These are phyloP conservation scores for Sphaerobolus stellatus DNA, from an alignment of 1,284 basidiomycete species.

Conservation along the genomic window DNA sequence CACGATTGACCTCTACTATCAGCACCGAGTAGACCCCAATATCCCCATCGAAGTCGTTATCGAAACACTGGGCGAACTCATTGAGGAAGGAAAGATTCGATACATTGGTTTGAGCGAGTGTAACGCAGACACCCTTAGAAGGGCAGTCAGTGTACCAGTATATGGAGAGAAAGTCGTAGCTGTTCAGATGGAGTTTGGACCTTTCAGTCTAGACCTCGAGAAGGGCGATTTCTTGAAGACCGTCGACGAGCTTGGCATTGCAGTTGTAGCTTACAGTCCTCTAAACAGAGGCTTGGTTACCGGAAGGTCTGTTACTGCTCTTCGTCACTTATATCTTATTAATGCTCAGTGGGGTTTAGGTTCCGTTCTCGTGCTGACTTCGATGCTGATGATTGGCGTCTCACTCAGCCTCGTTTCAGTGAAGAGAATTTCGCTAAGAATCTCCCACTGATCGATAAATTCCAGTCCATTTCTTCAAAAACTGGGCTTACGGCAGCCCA, in stretches of 20 bases:
- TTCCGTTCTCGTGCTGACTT: no score
- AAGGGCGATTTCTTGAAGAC: slow-evolving; percentile 48
- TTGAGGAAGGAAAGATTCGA: slow-evolving; percentile 60
- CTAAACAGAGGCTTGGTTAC: slow-evolving; percentile 64
- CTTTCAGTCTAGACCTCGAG: slow-evolving; percentile 57
- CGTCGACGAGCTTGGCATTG: slow-evolving; percentile 51
- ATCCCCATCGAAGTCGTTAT: slow-evolving; percentile 54
- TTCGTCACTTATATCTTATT: no score
- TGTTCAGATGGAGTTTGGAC: slow-evolving; percentile 64
- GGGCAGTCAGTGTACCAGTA: slow-evolving; percentile 51
- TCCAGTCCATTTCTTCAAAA: no score
- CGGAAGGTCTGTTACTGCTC: slow-evolving; percentile 53
- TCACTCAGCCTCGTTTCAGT: no score
- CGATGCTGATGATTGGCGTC: no score
- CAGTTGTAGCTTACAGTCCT: slow-evolving; percentile 60
- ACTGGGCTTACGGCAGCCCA: no score
- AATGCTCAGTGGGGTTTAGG: no score
- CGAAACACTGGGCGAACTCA: slow-evolving; percentile 51
- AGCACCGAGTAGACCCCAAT: slow-evolving; percentile 39
- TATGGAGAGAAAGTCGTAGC: slow-evolving; percentile 53
- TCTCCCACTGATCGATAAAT: no score
- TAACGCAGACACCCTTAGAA: slow-evolving; percentile 55
- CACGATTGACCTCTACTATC: slow-evolving; percentile 47
- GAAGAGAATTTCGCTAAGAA: no score
- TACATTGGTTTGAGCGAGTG: slow-evolving; percentile 65